These are phyloP conservation scores for Penicillium aurantiogriseum DNA, from an alignment of 2,329 filamentous ascomycete genomes.

Conservation along the genomic window DNA sequence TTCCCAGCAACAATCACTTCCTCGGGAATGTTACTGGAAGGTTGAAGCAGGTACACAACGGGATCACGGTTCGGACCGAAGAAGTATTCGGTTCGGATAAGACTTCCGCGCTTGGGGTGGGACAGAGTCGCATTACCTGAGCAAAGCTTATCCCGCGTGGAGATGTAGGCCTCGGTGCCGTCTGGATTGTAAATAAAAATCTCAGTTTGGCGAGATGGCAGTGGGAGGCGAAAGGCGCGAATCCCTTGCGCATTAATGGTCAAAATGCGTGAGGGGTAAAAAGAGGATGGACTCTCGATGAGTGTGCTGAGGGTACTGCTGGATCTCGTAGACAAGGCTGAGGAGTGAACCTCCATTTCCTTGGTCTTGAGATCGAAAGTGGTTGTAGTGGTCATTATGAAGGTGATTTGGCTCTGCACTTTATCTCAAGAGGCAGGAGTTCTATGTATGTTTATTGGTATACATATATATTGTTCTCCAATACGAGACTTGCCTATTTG, in stretches of 20 bases:
- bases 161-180: slow-evolving; percentile 51
- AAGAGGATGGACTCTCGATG: slow-evolving; percentile 7
- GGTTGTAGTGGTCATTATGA: slow-evolving; percentile 5
- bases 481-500: slow-evolving; percentile 24
- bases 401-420: neutral
- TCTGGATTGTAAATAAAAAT: slow-evolving; percentile 36
- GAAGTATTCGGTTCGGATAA: slow-evolving; percentile 57
- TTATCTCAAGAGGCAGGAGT: neutral
- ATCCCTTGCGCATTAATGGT: slow-evolving; percentile 31
- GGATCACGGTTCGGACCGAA: slow-evolving; percentile 57
- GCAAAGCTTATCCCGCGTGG: slow-evolving; percentile 47
- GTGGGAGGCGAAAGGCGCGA: slow-evolving; percentile 28
- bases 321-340: slow-evolving; percentile 8
- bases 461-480: neutral
- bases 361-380: neutral
- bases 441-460: neutral
- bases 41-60: slow-evolving; percentile 40
- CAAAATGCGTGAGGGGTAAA: slow-evolving; percentile 13
- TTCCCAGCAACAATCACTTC: slow-evolving; percentile 39
- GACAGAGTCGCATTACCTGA: slow-evolving; percentile 53
- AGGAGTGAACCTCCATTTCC: slow-evolving; percentile 10
- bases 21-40: slow-evolving; percentile 17
- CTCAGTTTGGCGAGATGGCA: slow-evolving; percentile 41
- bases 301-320: slow-evolving; percentile 11
- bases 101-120: slow-evolving; percentile 34